phyloP scores from a whole-genome alignment of 164 flowering plant species.

The Vitis rotundifolia region DNA sequence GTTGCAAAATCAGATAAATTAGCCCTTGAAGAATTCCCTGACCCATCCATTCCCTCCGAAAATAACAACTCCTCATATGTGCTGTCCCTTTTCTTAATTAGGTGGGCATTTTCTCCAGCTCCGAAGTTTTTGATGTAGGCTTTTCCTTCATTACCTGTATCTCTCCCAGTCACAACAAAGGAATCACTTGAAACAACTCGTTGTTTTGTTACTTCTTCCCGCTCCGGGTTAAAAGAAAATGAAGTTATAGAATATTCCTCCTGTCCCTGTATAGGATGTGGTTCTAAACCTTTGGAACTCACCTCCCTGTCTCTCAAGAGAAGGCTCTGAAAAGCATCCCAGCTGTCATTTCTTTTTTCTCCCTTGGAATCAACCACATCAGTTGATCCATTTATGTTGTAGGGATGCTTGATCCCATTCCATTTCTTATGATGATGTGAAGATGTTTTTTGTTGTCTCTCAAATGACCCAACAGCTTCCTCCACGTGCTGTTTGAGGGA shows the following conservation, averaged over 20 bases:
- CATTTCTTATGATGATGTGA: constrained; percentile 44
- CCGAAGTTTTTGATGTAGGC: constrained; percentile 32
- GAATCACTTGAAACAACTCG: constrained; percentile 49
- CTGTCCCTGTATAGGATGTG: constrained; percentile 22
- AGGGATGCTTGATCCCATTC: constrained; percentile 30
- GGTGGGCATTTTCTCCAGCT: constrained; percentile 28
- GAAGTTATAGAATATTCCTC: constrained; percentile 32
- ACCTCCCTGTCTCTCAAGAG: constrained; percentile 58
- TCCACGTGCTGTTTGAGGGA: constrained; percentile 66
- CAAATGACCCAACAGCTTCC: constrained; percentile 71
- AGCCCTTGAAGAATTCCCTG: constrained; percentile 16
- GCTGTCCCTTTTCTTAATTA: constrained; percentile 32
- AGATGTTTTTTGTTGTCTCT: constrained; percentile 50
- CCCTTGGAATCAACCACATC: constrained; percentile 31
- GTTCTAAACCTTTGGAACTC: constrained; percentile 18
- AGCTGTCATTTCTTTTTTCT: constrained; percentile 41
- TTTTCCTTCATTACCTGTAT: constrained; percentile 28
- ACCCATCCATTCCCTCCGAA: constrained; percentile 34
- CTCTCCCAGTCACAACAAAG: constrained; percentile 41
- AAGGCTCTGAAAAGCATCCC: constrained; percentile 83
- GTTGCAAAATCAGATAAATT: constrained; percentile 31
- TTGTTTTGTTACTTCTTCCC: constrained; percentile 33
- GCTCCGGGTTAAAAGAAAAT: constrained; percentile 25
- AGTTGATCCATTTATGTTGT: constrained; percentile 18
- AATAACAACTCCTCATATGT: constrained; percentile 52